Evolutionary conservation across 768 basidiomycete species (phyloP).

Genomic region (Tulasnella calospora): DNA sequence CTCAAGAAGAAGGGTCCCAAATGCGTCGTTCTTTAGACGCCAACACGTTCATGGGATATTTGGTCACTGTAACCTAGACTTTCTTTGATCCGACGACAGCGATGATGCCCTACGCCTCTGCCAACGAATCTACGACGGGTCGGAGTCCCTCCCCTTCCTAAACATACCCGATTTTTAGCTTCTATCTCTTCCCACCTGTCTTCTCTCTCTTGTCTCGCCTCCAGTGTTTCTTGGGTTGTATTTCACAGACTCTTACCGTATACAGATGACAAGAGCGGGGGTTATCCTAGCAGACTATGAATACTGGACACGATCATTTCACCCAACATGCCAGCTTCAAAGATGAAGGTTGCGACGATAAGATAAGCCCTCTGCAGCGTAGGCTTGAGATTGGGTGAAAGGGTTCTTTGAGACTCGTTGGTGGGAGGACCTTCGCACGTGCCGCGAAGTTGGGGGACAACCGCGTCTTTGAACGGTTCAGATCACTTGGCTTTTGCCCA

Average conservation of each 20-base stretch:
- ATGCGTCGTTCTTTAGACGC: constrained; percentile 77
- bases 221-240: constrained; percentile 1
- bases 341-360: neutral
- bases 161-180: neutral
- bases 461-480: neutral
- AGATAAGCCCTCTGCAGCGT: too few relatives aligned
- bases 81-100: neutral
- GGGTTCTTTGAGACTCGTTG: neutral
- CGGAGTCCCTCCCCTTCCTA: neutral
- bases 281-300: neutral
- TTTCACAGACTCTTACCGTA: constrained; percentile 3
- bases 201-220: neutral
- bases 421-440: neutral
- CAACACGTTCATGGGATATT: neutral
- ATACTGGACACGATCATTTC: neutral
- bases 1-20: constrained; percentile 69
- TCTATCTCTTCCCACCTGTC: neutral
- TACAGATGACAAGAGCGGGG: constrained; percentile 1
- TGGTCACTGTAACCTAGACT: constrained; percentile 16
- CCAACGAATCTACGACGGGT: constrained; percentile 5
- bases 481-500: neutral
- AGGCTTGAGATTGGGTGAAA: neutral
- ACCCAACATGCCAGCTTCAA: neutral
- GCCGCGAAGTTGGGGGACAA: neutral
- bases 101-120: neutral